Evolutionary conservation across 495 filamentous ascomycete species (phyloP), one percentile per base, ranked within the genome.

Genomic region (Aspergillus affinis): DNA sequence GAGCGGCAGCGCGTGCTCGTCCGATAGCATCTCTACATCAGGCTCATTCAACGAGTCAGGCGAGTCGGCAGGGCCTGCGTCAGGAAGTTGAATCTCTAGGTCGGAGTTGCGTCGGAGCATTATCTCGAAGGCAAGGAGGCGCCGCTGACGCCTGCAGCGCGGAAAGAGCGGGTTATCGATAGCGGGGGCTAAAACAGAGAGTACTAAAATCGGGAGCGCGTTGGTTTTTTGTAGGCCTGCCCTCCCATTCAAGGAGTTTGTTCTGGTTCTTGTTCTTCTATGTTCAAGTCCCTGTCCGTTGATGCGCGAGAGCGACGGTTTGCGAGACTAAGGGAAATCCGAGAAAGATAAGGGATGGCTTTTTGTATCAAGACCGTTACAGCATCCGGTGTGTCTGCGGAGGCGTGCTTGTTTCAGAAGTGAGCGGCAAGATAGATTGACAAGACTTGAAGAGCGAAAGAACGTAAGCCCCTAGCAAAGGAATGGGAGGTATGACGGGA

Each of bases 81-180:
- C 76, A 50, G 78, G 74, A 29, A 80, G 74, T 36, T 77, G 75
- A 23, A 79, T 70, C 61, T 78, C 76, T 54, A 80, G 74, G 50
- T 80, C 76, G 27, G 78, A 80, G 63, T 79, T 77, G 66, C 74
- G 75, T 61, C 76, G 78, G 67, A 80, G 73, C 74, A 77, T 80
- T 55, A 51, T 75, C 54, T 63, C n/a, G 52, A 50, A 51, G 20
- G 23, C 46, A 41, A 55, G 27, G 51, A 56, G 50, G 49, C 18
- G 51, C 18, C 20, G 46, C 15, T 48, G 21, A 29, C 17, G 2
- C 41, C 30, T 55, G 48, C 32, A 26, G 61, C 32, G 44, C 41
- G 47, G 47, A 57, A 61, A 48, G 58, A 61, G 59, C 36, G 58
- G 36, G 58, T 59, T 63, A 59, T 59, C 55, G 58, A 62, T 62